Evolutionary conservation across 306 rosid species (phyloP), one percentile per base, ranked within the genome.

Genomic region (Abrus pulchellus): DNA sequence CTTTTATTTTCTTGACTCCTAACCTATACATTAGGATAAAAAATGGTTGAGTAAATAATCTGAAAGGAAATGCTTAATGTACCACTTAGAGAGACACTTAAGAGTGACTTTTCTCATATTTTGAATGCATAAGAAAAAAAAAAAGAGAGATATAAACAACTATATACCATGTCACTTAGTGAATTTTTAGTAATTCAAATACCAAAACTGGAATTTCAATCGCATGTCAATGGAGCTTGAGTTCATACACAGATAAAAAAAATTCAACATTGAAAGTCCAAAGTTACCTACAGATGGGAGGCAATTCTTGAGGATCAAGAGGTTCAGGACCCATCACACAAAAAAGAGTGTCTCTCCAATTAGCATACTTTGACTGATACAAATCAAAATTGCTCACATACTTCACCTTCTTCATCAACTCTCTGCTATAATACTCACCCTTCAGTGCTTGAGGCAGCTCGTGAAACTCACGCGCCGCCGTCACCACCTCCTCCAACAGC

Each of bases 281-380:
- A 34, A 10, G 32, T 49, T 80, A 74, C 80, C 81, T 82, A 34
- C 29, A 75, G 3, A 67, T n/a, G 9, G 54, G 28, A 75, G 84
- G 79, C 79, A 84, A 53, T 75, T 80, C 56, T 47, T 84, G 59
- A 1, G 79, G 84, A 55, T 84, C 52, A 53, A 84, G 82, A 12
- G 79, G 63, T 38, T 82, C 72, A 82, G 87, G 87, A 41, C 72
- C 85, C 92, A 83, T 87, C 6, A 74, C 80, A 87, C 86, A 89
- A 5, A 29, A 71, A 54, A 87, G 54, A 60, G 81, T 66, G 40
- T 89, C 90, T 61, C 89, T 87, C 90, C 92, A 85, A 27, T 80
- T 85, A 27, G 89, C 89, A 74, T 68, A 80, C 10, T 65, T 87
- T 0, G 89, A 80, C n/a, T 5, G 12, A 32, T 87, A 85, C 85